Evolutionary conservation across 148 eudicot species (phyloP), one percentile per base, ranked within the genome.

Genomic region (Cornus florida): DNA sequence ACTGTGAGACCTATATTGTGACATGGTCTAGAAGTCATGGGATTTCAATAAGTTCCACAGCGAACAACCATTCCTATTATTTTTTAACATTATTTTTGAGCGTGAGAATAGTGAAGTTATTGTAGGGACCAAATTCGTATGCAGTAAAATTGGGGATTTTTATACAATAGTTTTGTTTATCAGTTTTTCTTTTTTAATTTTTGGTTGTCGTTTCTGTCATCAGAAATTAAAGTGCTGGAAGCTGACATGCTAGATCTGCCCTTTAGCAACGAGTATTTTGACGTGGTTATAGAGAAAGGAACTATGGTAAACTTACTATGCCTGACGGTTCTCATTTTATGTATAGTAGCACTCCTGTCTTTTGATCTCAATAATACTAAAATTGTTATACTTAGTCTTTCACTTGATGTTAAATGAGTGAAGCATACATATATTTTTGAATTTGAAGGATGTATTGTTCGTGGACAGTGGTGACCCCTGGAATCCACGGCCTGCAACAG

Each of bases 391-490:
- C 38, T 35, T 35, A 5, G 23, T 56, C 68, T 79, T 82, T 78
- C 68, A 67, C 67, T 80, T 83, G 38, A 84, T 83, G 39, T 78
- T 83, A 46, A 46, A 84, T 83, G 39, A 75, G 78, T 74, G 59
- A 73, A 78, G 48, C 71, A 72, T 85, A 72, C 72, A 73, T 82
- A 53, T 67, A 74, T 67, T 80, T 62, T 86, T 82, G 79, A 85
- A 74, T 73, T 83, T 90, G 92, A 90, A 96, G 99, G 99, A 96
- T 87, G 99, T 96, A 77, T 90, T 96, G 89, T 92, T 93, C 90
- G 98, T 93, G 87, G 97, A 96, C 89, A 88, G 95, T 78, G 99
- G 99, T 78, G 99, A 96, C 79, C 99, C 99, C 19, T 96, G 99
- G 98, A 92, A 92, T 81, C 99, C 98, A 71, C 82, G 79, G 17